Evolutionary conservation across 352 stramenopile species (phyloP), one percentile per base, ranked within the genome.

Genomic region (Phytophthora macrochlamydospora): DNA sequence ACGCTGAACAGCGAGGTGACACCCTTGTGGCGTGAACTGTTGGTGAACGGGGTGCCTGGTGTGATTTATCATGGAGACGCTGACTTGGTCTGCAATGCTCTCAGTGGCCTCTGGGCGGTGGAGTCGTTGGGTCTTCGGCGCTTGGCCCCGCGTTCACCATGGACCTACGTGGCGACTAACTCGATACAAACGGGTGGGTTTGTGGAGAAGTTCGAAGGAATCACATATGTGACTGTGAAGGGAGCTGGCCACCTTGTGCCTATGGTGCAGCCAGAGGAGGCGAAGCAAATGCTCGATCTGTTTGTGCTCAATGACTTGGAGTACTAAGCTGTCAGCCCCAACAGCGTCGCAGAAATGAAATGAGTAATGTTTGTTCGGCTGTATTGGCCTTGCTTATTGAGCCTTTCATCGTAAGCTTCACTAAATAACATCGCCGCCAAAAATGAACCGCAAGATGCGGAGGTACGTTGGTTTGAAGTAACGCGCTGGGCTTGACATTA

Each of bases 161-260:
- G 85, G 85, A 67, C 56, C 55, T 75, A 77, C 2, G 62, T 62
- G 1, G 53, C 71, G 28, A 71, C 73, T 37, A 66, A 76, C 42
- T 70, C 44, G 24, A 67, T 77, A 33, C 92, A 98, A 75, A 92
- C 91, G 12, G 92, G 76, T 9, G 92, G 92, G 6, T 93, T 97
- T 51, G 71, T 95, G 4, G 83, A 95, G 32, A 78, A 73, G 33
- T 98, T 95, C 63, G 64, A 93, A 31, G 79, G 75, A n/a, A 59
- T 98, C 13, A 83, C 70, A 29, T 98, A 95, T 69, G 59, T 97
- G 50, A 98, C 92, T 0, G 93, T 98, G 59, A 92, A 95, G 54
- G n/a, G 91, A 11, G 89, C 90, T 1, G 94, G 94, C 13, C 92
- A 98, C 66, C 79, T 98, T 57, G 92, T 97, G 51, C 93, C 91